These are phyloP conservation scores for Synchytrium microbalum DNA, from an alignment of 371 early-diverging fungal genomes.

Conservation along the genomic window DNA sequence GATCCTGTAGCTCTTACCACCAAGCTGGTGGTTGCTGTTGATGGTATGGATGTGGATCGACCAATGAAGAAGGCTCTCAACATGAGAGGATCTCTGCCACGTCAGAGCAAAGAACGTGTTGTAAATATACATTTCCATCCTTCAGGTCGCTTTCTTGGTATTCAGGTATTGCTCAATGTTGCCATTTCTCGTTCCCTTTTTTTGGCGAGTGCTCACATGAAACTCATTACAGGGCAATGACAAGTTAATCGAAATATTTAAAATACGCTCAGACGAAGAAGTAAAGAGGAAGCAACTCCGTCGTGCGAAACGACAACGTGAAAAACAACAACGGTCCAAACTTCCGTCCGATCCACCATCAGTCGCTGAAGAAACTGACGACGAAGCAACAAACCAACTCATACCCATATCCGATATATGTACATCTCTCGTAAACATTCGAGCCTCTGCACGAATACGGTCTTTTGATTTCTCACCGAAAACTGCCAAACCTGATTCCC, in stretches of 20 bases:
- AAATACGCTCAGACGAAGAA: no score
- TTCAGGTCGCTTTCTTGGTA: slow-evolving; percentile 62
- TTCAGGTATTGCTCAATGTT: slow-evolving; percentile 35
- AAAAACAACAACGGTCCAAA: no score
- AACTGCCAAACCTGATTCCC: slow-evolving; percentile 20
- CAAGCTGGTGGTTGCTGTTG: slow-evolving; percentile 29
- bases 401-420: background rate
- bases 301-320: no score
- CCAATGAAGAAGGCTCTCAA: slow-evolving; percentile 49
- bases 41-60: slow-evolving; percentile 12
- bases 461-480: slow-evolving; percentile 65
- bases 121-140: slow-evolving; percentile 67
- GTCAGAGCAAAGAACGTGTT: slow-evolving; percentile 75
- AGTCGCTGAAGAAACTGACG: no score
- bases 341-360: no score
- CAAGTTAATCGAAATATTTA: no score
- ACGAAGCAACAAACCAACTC: no score
- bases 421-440: slow-evolving; percentile 57
- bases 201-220: no score
- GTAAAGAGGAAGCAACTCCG: no score
- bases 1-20: slow-evolving; percentile 32
- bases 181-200: no score
- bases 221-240: no score
- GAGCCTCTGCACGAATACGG: slow-evolving; percentile 61
- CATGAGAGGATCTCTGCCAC: slow-evolving; percentile 64